Percentiles rank a stretch among this genome's conserved stretches.
phyloP scores from a whole-genome alignment of 208 protist genomes.

The Strigomonas oncopelti region DNA sequence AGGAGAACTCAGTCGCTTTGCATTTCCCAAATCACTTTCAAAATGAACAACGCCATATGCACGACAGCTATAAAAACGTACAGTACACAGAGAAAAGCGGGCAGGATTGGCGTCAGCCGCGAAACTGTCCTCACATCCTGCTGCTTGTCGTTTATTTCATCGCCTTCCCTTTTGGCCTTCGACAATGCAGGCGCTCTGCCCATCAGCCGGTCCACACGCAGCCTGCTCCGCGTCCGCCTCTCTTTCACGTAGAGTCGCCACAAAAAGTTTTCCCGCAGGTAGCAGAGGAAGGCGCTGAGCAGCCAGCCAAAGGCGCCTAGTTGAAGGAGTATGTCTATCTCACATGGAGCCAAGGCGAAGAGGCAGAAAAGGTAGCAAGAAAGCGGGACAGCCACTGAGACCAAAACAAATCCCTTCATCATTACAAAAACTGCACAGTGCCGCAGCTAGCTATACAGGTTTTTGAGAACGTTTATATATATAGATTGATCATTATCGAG shows the following conservation, averaged over 20 bases:
- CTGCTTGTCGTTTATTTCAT: neutral
- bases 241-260: slow-evolving; percentile 38
- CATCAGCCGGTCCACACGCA: slow-evolving; percentile 5
- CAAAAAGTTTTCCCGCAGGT: slow-evolving; percentile 49
- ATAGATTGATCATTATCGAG: no score
- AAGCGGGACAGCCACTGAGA: slow-evolving; percentile 18
- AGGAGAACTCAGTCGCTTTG: slow-evolving; percentile 2
- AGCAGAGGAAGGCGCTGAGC: slow-evolving; percentile 27
- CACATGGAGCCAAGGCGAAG: neutral
- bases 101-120: slow-evolving; percentile 32
- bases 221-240: slow-evolving; percentile 19
- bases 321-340: slow-evolving; percentile 23
- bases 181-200: neutral
- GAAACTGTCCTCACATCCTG: slow-evolving; percentile 28
- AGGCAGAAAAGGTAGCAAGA: slow-evolving; percentile 10
- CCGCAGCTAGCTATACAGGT: no score
- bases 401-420: neutral
- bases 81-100: slow-evolving; percentile 18
- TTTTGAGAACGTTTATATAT: no score
- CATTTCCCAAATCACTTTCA: slow-evolving; percentile 10
- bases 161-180: neutral
- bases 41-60: neutral
- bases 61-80: slow-evolving; percentile 2
- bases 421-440: no score
- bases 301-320: slow-evolving; percentile 29